Conservation (phyloP, 805 yeast genomes). For the Myxozyma mucilagina region DNA sequence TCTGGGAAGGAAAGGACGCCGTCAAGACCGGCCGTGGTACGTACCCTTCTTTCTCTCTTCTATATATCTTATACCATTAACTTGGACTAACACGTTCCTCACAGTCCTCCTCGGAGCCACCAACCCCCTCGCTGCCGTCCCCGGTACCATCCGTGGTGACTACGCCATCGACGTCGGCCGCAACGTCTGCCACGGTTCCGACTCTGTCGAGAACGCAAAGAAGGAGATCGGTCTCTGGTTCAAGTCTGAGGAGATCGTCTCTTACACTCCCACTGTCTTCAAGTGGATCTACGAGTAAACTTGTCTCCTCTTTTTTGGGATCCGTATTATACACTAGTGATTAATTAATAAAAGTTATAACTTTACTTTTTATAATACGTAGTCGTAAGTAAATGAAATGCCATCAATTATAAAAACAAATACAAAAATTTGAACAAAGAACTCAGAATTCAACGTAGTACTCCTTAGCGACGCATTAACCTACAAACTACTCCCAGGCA, state of each 20-base stretch:
- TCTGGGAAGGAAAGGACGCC: slow-evolving; percentile 99
- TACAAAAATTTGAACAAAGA: neutral
- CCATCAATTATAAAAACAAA: neutral
- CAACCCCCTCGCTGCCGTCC: slow-evolving; percentile 94
- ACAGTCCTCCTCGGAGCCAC: slow-evolving; percentile 90
- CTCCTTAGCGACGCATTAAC: neutral
- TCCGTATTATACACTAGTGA: neutral
- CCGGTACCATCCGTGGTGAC: slow-evolving; percentile 99
- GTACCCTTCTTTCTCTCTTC: neutral
- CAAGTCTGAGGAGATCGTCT: slow-evolving; percentile 93
- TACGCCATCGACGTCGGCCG: slow-evolving; percentile 96
- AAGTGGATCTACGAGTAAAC: slow-evolving; percentile 79
- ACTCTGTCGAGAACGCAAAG: slow-evolving; percentile 96
- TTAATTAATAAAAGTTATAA: neutral
- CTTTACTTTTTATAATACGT: neutral
- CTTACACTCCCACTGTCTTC: slow-evolving; percentile 81
- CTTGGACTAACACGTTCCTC: neutral
- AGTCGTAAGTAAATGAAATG: neutral
- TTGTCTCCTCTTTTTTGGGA: neutral
- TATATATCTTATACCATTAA: neutral
- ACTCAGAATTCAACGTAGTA: neutral
- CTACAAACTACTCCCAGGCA: too few species aligned
- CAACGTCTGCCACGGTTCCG: slow-evolving; percentile 99
- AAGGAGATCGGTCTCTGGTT: slow-evolving; percentile 97
- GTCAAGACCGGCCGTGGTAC: slow-evolving; percentile 92